Evolutionary conservation across 2,329 filamentous ascomycete species (phyloP).

Genomic region (Magnaporthiopsis poae): DNA sequence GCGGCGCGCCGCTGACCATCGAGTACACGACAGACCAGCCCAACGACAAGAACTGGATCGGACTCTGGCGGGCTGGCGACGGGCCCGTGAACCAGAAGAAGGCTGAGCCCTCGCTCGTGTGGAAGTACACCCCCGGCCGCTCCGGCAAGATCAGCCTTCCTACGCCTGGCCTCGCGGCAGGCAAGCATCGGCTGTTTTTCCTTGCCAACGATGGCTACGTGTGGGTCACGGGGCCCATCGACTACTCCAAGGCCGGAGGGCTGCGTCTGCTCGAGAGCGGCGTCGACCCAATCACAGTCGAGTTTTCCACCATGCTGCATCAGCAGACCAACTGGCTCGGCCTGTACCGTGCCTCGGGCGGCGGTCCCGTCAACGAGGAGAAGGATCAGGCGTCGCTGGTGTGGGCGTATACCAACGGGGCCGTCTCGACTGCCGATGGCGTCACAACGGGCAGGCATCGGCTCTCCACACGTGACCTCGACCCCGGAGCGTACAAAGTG

Average conservation of each 20-base stretch:
- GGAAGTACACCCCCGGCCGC: conserved; percentile 23
- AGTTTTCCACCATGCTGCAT: conserved; percentile 9
- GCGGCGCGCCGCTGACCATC: conserved; percentile 19
- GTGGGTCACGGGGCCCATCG: conserved; percentile 25
- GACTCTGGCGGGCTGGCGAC: conserved; percentile 24
- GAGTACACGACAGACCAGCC: conserved; percentile 22
- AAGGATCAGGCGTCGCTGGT: conserved; percentile 19
- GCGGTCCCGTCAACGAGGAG: conserved; percentile 25
- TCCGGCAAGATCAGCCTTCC: conserved; percentile 18
- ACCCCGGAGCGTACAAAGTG: conserved; percentile 21
- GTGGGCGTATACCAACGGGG: conserved; percentile 25
- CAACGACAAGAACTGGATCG: conserved; percentile 28
- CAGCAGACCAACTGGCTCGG: conserved; percentile 28
- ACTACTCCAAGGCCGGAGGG: neutral
- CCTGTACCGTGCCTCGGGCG: conserved; percentile 23
- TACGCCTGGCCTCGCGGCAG: conserved; percentile 16
- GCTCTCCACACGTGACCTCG: neutral
- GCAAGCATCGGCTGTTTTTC: conserved; percentile 27
- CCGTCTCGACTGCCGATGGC: conserved; percentile 18
- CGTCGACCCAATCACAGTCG: conserved; percentile 1
- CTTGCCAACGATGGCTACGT: conserved; percentile 26
- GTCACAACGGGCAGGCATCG: conserved; percentile 23
- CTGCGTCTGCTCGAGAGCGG: neutral
- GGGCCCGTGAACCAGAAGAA: conserved; percentile 24
- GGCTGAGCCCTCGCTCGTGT: conserved; percentile 21